Base-by-base conservation (phyloP, 768 basidiomycete genomes). In the Tylopilus balloui region DNA sequence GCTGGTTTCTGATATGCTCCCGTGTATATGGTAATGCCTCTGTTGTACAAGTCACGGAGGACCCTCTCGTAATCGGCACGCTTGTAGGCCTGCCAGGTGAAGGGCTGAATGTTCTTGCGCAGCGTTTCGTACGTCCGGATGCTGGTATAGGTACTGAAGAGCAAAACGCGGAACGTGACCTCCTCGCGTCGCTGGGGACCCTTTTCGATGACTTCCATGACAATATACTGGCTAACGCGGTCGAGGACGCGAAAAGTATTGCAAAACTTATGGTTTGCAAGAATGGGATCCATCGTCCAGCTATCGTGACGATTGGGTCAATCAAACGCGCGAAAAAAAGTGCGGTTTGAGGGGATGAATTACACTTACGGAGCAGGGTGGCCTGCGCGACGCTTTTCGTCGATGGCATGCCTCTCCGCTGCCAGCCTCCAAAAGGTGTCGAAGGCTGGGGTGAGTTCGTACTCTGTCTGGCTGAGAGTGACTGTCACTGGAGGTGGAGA, bases 201-300 rank as follows among this genome's bases (percentile, higher is more conserved):
- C 58, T 79, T 78, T 55, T 83, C 75, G 52, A 90, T 81, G 51
- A 91, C 86, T 47, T 87, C 76, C 6, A 64, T 58, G 27, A 91
- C 73, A 48, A 90, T 71, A 53, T 75, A 91, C 57, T 91, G 88
- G 25, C 77, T 79, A 15, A 75, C 75, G 29, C 79, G 80, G 69
- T 91, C 88, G 37, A 83, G 73, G 8, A 88, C 79, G 29, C 88
- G 84, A 60, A 77, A 91, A 0, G 83, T 78, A 58, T 88, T 88
- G 68, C 86, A 88, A 61, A 88, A 89, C 25, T 72, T 74, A 55
- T 80, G 75, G 12, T 69, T 59, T 2, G 62, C 71, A 17, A 91
- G 70, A 42, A 84, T 78, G 3, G 65, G 58, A 60, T 91, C 85
- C 1, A 74, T 62, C 0, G 87, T 87, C 88, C 88, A 91, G 24